Evolutionary conservation across 768 basidiomycete species (phyloP).

Genomic region (Pleurotus salmoneostramineus): DNA sequence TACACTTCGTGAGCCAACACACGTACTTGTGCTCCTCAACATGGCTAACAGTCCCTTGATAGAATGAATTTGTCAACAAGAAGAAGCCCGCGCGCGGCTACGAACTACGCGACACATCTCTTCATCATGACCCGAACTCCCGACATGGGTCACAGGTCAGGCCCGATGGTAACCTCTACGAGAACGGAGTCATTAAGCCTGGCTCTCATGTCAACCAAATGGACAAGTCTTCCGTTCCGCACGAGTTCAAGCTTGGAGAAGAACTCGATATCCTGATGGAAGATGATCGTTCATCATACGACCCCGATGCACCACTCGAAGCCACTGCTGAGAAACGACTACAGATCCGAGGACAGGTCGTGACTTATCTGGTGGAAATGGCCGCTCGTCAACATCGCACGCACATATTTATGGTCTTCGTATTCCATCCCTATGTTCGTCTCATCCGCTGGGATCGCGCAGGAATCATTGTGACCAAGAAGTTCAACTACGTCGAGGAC

Average conservation of each 20-base stretch:
- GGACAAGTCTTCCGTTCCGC: background rate
- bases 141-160: too few species aligned
- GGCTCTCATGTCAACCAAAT: background rate
- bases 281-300: background rate
- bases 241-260: background rate
- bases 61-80: too few species aligned
- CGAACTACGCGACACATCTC: too few species aligned
- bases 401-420: constrained; percentile 20
- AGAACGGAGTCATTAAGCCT: too few species aligned
- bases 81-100: too few species aligned
- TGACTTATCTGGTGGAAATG: constrained; percentile 14
- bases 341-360: constrained; percentile 20
- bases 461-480: constrained; percentile 22
- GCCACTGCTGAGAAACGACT: background rate
- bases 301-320: background rate
- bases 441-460: constrained; percentile 28
- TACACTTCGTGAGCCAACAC: too few species aligned
- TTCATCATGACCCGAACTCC: too few species aligned
- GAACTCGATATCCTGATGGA: background rate
- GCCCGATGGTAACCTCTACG: too few species aligned
- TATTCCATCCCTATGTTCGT: constrained; percentile 19
- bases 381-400: constrained; percentile 21
- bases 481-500: constrained; percentile 18
- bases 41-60: too few species aligned
- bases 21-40: too few species aligned